Evolutionary conservation across 2,329 filamentous ascomycete species (phyloP), one percentile per base, ranked within the genome.

Genomic region (Penicillium sp.): DNA sequence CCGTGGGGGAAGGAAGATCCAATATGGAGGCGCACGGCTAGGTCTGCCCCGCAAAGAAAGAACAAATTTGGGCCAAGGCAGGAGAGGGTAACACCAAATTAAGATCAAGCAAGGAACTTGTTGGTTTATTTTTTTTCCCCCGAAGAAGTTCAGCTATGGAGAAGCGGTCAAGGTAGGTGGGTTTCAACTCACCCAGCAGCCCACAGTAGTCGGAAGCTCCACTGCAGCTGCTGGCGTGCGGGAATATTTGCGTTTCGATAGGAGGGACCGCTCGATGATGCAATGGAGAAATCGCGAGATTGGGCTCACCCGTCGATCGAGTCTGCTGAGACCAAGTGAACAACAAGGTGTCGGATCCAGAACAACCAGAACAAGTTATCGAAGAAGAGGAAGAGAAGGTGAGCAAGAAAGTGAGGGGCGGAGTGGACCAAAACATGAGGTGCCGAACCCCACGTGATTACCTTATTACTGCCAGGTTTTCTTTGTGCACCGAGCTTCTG

Each of bases 131-230:
- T 57, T 58, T 57, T 50, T 41, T n/a, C n/a, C 51, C 38, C 36
- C 24, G 45, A 47, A 43, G 48, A 48, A 53, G 49, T 44, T 50
- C 43, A 57, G 58, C 57, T 62, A 55, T 56, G 53, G 50, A 43
- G 61, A 63, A 57, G 61, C 61, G 62, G 62, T 65, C 62, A 65
- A 49, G 55, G 44, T 57, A 40, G 57, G 56, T 60, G 52, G 52
- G 42, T 58, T 57, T 57, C 54, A 50, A 52, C 54, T 62, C 59
- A 50, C 50, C 61, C 55, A 63, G 62, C 54, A 62, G 55, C 57
- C 52, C 50, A 59, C 60, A 60, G 57, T 56, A 56, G 51, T 54
- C 39, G 40, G 31, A 54, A 53, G 56, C 60, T 55, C 61, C 62
- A 62, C 59, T 53, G 55, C 52, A 60, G 59, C 57, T 63, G 60